These are phyloP conservation scores for Simmondsia chinensis DNA, from an alignment of 148 eudicot genomes.

Conservation along the genomic window DNA sequence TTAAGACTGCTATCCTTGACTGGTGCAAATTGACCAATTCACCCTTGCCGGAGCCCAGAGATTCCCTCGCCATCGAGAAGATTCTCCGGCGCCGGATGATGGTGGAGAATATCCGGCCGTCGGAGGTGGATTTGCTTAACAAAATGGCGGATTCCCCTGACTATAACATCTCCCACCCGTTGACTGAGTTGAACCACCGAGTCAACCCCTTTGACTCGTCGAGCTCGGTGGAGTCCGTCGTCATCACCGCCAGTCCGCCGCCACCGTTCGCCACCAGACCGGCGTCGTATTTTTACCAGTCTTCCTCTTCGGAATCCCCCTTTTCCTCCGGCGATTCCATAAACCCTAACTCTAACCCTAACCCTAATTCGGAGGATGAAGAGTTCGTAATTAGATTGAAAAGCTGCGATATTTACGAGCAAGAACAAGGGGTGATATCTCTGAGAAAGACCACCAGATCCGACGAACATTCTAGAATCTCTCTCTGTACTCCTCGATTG, in stretches of 20 bases:
- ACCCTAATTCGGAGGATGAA: slow-evolving; percentile 23
- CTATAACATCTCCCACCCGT: slow-evolving; percentile 36
- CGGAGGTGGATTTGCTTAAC: slow-evolving; percentile 48
- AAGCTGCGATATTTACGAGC: slow-evolving; percentile 46
- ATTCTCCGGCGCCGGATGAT: slow-evolving; percentile 13
- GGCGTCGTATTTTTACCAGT: slow-evolving; percentile 30
- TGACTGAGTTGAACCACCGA: slow-evolving; percentile 50
- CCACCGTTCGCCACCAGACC: slow-evolving; percentile 70
- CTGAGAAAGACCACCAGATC: slow-evolving; percentile 47
- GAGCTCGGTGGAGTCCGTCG: slow-evolving; percentile 84
- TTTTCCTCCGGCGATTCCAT: slow-evolving; percentile 11
- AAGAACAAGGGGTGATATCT: slow-evolving; percentile 35
- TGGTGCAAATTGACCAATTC: slow-evolving; percentile 49
- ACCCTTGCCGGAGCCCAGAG: slow-evolving; percentile 21
- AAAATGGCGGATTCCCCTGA: slow-evolving; percentile 43
- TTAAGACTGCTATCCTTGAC: slow-evolving; percentile 43
- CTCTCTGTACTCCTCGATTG: slow-evolving; percentile 47
- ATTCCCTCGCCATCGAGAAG: slow-evolving; percentile 22
- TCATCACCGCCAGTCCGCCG: slow-evolving; percentile 30
- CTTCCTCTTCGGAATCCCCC: slow-evolving; percentile 46
- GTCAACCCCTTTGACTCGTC: slow-evolving; percentile 38
- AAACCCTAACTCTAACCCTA: slow-evolving; percentile 8
- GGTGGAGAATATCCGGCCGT: slow-evolving; percentile 17
- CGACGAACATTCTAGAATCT: slow-evolving; percentile 37
- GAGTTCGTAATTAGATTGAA: slow-evolving; percentile 31